Percentiles rank a stretch among this genome's conserved stretches.
Evolutionary conservation across 1,284 basidiomycete species (phyloP).

Genomic region (Papiliotrema flavescens): DNA sequence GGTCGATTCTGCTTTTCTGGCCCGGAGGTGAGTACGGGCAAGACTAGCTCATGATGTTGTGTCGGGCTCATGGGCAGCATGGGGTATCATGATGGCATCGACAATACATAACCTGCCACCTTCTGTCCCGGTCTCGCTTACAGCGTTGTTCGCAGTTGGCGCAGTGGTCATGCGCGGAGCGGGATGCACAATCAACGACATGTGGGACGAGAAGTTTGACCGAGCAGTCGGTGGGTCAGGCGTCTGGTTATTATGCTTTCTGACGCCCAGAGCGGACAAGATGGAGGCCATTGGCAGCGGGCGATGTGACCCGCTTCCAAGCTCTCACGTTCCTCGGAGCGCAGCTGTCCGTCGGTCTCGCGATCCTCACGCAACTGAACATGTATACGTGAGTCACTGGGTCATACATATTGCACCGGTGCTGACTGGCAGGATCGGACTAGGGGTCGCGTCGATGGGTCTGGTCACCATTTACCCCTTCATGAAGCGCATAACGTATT

Average conservation of each 20-base stretch:
- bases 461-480: constrained; percentile 88
- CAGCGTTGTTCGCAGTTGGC: constrained; percentile 81
- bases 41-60: not conserved
- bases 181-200: constrained; percentile 97
- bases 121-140: constrained; percentile 66
- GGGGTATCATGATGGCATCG: constrained; percentile 92
- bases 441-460: constrained; percentile 86
- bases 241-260: not conserved
- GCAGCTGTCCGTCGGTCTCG: constrained; percentile 83
- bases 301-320: constrained; percentile 71
- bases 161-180: constrained; percentile 96
- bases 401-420: not conserved
- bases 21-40: constrained; percentile 71
- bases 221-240: constrained; percentile 73
- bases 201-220: constrained; percentile 95
- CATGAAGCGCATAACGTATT: constrained; percentile 97
- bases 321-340: constrained; percentile 78
- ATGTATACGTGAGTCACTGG: constrained; percentile 71
- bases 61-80: constrained; percentile 57
- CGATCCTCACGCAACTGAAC: constrained; percentile 85
- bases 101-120: constrained; percentile 67
- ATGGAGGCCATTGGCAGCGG: constrained; percentile 69
- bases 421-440: constrained; percentile 63
- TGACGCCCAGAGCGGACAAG: constrained; percentile 59
- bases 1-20: constrained; percentile 84